These are phyloP conservation scores for Neoarthrinium moseri DNA, from an alignment of 2,329 filamentous ascomycete species.

Conservation along the genomic window DNA sequence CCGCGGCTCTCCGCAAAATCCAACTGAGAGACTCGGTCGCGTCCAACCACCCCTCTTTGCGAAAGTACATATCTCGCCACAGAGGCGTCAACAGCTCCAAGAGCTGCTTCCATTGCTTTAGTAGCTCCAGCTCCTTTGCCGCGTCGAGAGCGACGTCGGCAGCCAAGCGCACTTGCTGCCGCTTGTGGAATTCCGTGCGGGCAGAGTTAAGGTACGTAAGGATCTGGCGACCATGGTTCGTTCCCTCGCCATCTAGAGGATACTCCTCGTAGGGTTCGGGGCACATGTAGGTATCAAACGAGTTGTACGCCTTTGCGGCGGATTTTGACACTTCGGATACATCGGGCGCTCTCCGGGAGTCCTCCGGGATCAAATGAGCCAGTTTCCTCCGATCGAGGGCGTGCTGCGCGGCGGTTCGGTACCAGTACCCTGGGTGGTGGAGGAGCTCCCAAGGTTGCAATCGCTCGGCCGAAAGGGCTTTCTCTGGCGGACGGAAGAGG, in stretches of 20 bases:
- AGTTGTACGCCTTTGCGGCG: slow-evolving; percentile 49
- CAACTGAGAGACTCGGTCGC: slow-evolving; percentile 61
- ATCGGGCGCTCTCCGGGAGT: slow-evolving; percentile 53
- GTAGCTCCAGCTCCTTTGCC: slow-evolving; percentile 52
- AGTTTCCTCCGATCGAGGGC: slow-evolving; percentile 50
- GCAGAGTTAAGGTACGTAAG: slow-evolving; percentile 51
- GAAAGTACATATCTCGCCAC: slow-evolving; percentile 57
- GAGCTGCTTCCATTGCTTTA: slow-evolving; percentile 52
- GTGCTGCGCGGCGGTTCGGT: slow-evolving; percentile 59
- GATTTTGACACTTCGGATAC: slow-evolving; percentile 43
- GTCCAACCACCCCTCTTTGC: slow-evolving; percentile 58
- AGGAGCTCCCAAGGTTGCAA: slow-evolving; percentile 62
- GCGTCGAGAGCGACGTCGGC: slow-evolving; percentile 58
- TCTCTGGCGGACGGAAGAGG: slow-evolving; percentile 58
- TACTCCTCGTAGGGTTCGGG: slow-evolving; percentile 61
- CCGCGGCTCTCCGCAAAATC: slow-evolving; percentile 58
- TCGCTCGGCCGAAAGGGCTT: slow-evolving; percentile 54
- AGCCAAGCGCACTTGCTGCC: slow-evolving; percentile 50
- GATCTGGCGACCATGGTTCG: slow-evolving; percentile 56
- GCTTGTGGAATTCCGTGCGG: slow-evolving; percentile 51
- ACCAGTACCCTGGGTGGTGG: slow-evolving; percentile 69
- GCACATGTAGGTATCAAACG: slow-evolving; percentile 66
- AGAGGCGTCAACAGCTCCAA: slow-evolving; percentile 53
- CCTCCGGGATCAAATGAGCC: slow-evolving; percentile 57
- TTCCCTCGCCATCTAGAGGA: slow-evolving; percentile 47